phyloP scores from a whole-genome alignment of 1,284 basidiomycete genomes.

The Rhodotorula sp. region DNA sequence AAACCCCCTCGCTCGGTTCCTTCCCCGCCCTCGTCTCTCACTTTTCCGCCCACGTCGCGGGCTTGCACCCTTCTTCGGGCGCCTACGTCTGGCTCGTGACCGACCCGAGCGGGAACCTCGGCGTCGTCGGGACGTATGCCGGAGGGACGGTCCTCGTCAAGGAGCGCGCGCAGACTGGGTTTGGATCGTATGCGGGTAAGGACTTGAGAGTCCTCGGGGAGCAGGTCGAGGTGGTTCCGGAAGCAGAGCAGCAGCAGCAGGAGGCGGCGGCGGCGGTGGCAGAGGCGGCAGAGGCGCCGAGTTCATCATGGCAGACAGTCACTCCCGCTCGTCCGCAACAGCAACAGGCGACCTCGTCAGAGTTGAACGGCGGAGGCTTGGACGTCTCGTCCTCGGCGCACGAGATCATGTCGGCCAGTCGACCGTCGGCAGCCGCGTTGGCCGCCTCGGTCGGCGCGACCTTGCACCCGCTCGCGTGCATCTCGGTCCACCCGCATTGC shows the following conservation, averaged over 20 bases:
- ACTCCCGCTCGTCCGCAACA: not conserved
- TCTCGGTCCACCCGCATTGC: conserved; percentile 85
- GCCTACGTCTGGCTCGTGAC: conserved; percentile 79
- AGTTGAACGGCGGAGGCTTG: not conserved
- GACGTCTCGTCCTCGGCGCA: not conserved
- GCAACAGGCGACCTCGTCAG: not conserved
- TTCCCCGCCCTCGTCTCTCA: conserved; percentile 70
- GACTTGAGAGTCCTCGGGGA: conserved; percentile 29
- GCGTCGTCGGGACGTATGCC: conserved; percentile 80
- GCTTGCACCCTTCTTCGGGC: conserved; percentile 73
- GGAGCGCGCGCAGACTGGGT: conserved; percentile 47
- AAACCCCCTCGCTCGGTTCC: conserved; percentile 55
- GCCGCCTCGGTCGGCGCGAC: conserved; percentile 15
- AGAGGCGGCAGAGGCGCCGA: not conserved
- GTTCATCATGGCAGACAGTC: conserved; percentile 15
- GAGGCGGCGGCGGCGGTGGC: no score
- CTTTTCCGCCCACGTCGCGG: conserved; percentile 72
- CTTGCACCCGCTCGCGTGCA: conserved; percentile 75
- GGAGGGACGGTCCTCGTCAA: conserved; percentile 81
- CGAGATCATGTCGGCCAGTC: not conserved
- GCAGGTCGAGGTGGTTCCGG: conserved; percentile 19
- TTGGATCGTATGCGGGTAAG: conserved; percentile 12
- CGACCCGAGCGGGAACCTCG: conserved; percentile 64
- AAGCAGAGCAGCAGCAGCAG: not conserved
- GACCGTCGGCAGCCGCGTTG: not conserved